Conservation (phyloP, 192 early-diverging fungal species). For the Linnemannia hyalina region DNA sequence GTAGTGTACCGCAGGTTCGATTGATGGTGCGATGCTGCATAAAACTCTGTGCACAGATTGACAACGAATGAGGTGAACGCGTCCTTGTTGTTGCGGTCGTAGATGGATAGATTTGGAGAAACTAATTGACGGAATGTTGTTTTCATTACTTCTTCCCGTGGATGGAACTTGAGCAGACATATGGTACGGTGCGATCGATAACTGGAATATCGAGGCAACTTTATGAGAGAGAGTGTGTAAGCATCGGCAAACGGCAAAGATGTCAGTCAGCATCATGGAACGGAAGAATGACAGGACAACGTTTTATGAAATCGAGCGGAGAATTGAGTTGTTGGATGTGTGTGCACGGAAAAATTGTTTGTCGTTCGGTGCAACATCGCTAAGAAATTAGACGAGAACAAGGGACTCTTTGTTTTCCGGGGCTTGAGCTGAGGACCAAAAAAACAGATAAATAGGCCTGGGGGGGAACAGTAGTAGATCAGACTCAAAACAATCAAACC, state of each 20-base stretch:
- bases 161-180: neutral
- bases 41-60: neutral
- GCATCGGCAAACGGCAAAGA: conserved; percentile 1
- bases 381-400: neutral
- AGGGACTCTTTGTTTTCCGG: neutral
- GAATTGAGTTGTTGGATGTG: neutral
- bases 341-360: conserved; percentile 35
- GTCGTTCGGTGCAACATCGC: conserved; percentile 3
- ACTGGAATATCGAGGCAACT: neutral
- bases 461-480: neutral
- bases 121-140: neutral
- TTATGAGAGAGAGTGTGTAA: neutral
- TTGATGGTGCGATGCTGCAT: neutral
- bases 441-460: neutral
- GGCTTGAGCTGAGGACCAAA: neutral
- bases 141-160: neutral
- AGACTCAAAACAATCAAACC: neutral
- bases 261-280: neutral
- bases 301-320: neutral
- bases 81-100: neutral
- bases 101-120: neutral
- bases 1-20: neutral
- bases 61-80: neutral
- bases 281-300: neutral
- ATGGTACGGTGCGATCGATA: neutral